Base-by-base conservation (phyloP, 75 land plant genomes). In the Pinus albicaulis region DNA sequence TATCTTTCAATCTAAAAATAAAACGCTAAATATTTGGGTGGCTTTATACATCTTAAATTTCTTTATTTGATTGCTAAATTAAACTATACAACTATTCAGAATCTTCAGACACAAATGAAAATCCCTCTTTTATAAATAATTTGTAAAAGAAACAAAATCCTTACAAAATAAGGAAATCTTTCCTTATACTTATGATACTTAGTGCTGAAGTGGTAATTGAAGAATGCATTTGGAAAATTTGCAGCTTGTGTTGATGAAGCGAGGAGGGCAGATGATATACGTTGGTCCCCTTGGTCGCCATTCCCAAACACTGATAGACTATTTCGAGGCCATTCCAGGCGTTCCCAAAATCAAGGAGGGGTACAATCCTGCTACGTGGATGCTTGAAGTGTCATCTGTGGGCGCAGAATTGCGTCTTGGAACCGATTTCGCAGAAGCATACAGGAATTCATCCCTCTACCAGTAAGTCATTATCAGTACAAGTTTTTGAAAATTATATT, bases 351-450 rank as follows among this genome's bases (percentile, higher is more conserved):
- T 90, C 53, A 85, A 20, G 19, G 89, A 92, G 0, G 92, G 89
- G 4, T 74, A 82, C 81, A 92, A 92, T 74, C 94, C 94, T 60
- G 92, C 94, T 26, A 89, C 89, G 24, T 92, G 94, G 94, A 87
- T 92, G 94, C 72, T 92, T 55, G 92, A 92, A 48, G 76, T 85
- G 23, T 87, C 75, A 52, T 65, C 85, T 48, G 22, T 78, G 0
- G 60, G 72, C 8, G 70, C 77, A 36, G 94, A 92, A 71, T 80
- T 80, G 20, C 80, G 75, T 55, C 83, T 91, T 53, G 78, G 79
- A 48, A 71, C 85, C 5, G 83, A 89, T 68, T 91, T 87, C 81
- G 92, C 93, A 63, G 89, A 85, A 70, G 75, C 85, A 19, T 91
- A 87, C 74, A 55, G 80, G 28, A 79, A 81, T 1, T 91, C 93